phyloP scores from a whole-genome alignment of 1,284 basidiomycete species.

The Cryptococcus sp. region DNA sequence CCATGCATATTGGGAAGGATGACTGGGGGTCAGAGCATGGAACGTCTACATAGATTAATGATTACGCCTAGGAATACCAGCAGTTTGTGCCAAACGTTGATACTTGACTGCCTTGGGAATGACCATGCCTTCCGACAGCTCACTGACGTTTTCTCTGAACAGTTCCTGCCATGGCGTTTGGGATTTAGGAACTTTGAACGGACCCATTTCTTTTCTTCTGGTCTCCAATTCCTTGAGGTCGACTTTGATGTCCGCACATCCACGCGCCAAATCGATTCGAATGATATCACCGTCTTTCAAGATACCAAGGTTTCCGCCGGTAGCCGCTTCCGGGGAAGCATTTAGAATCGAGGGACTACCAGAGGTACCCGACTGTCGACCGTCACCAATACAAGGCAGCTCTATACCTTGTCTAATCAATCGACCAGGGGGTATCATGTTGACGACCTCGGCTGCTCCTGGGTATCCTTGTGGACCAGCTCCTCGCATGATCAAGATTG shows the following conservation, averaged over 20 bases:
- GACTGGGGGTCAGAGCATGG: neutral
- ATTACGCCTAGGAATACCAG: constrained; percentile 45
- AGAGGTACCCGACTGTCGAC: constrained; percentile 50
- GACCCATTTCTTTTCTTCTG: constrained; percentile 38
- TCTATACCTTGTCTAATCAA: constrained; percentile 53
- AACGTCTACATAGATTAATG: constrained; percentile 27
- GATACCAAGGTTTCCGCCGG: constrained; percentile 50
- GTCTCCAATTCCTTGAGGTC: constrained; percentile 39
- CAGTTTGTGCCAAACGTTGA: constrained; percentile 48
- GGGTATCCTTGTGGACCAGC: constrained; percentile 52
- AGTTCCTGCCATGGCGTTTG: constrained; percentile 55
- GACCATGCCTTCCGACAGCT: constrained; percentile 53
- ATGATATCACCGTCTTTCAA: constrained; percentile 51
- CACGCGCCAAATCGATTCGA: constrained; percentile 41
- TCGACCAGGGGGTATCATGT: constrained; percentile 51
- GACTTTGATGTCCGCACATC: constrained; percentile 45
- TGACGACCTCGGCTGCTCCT: constrained; percentile 51
- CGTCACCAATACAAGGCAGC: constrained; percentile 52
- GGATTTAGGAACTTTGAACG: constrained; percentile 33
- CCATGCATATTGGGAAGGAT: no score
- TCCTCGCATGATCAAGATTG: constrained; percentile 52
- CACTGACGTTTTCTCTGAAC: constrained; percentile 43
- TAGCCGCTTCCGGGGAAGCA: constrained; percentile 51
- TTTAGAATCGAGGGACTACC: constrained; percentile 53
- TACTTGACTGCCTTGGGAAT: constrained; percentile 49